Evolutionary conservation across 495 filamentous ascomycete genomes (phyloP).

Genomic region (Podospora didyma): DNA sequence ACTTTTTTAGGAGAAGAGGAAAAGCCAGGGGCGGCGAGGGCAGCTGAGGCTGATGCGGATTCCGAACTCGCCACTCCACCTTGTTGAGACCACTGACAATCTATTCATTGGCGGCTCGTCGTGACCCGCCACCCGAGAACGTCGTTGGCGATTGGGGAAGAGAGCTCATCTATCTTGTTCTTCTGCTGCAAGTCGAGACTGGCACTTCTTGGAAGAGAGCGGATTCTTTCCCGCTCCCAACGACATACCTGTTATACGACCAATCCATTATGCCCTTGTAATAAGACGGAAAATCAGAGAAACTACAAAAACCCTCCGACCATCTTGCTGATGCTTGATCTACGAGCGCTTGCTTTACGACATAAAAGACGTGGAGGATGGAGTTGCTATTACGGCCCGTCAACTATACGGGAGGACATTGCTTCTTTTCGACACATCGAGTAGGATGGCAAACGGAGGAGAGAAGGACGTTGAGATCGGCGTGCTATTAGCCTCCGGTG

Average conservation of each 20-base stretch:
- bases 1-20: constrained; percentile 88
- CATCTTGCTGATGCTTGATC: background rate
- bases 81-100: background rate
- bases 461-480: no score
- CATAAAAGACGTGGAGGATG: background rate
- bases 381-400: background rate
- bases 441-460: no score
- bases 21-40: constrained; percentile 64
- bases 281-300: constrained; percentile 9
- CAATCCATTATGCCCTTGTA: constrained; percentile 7
- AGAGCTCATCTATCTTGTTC: no score
- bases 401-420: no score
- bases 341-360: no score
- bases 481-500: no score
- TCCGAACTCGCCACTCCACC: background rate
- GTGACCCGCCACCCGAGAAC: no score
- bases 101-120: background rate
- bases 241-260: background rate
- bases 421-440: no score
- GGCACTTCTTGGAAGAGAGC: background rate
- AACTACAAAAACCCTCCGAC: background rate
- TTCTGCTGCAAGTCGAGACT: background rate
- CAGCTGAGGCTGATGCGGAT: constrained; percentile 1
- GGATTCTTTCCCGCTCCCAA: background rate
- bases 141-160: no score